Conservation (phyloP, 768 basidiomycete genomes). For the Tricholoma terreum region DNA sequence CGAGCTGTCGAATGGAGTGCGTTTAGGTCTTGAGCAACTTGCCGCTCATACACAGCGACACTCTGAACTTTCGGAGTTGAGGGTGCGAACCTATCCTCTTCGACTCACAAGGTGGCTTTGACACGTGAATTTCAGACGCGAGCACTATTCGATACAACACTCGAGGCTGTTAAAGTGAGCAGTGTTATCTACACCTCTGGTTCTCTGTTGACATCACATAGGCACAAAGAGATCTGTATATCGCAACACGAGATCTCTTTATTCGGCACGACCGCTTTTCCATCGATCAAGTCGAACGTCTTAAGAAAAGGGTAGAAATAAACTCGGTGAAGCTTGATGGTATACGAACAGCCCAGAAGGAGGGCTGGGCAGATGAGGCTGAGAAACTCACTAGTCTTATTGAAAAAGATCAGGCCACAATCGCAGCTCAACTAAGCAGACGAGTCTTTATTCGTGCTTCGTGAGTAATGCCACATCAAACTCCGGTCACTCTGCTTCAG, state of each 20-base stretch:
- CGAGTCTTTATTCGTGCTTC: conserved; percentile 86
- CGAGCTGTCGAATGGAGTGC: conserved; percentile 75
- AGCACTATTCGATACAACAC: conserved; percentile 57
- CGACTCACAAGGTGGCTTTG: background rate
- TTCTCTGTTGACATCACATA: conserved; percentile 25
- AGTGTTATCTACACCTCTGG: background rate
- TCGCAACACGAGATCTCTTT: conserved; percentile 84
- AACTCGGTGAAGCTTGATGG: conserved; percentile 75
- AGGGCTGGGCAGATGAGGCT: conserved; percentile 83
- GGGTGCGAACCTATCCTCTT: conserved; percentile 45
- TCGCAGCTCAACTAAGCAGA: conserved; percentile 69
- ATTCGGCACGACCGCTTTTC: conserved; percentile 86
- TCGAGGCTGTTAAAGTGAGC: conserved; percentile 74
- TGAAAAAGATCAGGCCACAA: conserved; percentile 84
- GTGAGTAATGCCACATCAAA: conserved; percentile 41
- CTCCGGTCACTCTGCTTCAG: background rate
- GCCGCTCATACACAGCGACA: conserved; percentile 66
- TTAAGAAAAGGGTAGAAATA: conserved; percentile 82
- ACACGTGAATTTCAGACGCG: conserved; percentile 46
- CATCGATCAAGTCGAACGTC: conserved; percentile 80
- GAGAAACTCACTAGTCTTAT: conserved; percentile 70
- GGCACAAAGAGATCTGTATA: conserved; percentile 81
- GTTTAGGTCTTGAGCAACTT: conserved; percentile 64
- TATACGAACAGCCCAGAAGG: conserved; percentile 66
- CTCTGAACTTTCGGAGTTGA: conserved; percentile 69